phyloP scores from a whole-genome alignment of 1,139 yeast species.

The Taphrina flavorubra region DNA sequence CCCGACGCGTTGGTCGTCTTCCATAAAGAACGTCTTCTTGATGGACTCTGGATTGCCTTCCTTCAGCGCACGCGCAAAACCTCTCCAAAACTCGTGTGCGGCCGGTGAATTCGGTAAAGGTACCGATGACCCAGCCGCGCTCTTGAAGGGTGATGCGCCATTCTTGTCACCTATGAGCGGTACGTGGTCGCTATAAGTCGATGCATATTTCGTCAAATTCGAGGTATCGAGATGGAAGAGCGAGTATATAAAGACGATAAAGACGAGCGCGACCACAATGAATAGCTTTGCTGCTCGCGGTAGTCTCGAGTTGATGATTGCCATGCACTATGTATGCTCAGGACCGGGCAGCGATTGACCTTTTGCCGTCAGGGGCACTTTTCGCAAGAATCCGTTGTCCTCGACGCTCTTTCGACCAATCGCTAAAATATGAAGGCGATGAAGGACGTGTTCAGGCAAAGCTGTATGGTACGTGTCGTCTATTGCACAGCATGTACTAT shows the following conservation, averaged over 20 bases:
- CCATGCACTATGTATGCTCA: not conserved
- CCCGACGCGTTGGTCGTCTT: constrained; percentile 1
- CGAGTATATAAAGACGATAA: not conserved
- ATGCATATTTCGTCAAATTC: not conserved
- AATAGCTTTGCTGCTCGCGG: constrained; percentile 12
- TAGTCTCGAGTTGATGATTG: constrained; percentile 20
- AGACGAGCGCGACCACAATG: not conserved
- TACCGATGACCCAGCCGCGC: not conserved
- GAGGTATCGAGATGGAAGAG: constrained; percentile 1
- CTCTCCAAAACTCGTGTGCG: constrained; percentile 15
- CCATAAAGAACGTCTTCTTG: not conserved
- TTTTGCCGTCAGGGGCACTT: too few relatives aligned
- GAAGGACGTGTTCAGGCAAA: too few relatives aligned
- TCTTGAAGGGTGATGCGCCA: not conserved
- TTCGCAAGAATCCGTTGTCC: too few relatives aligned
- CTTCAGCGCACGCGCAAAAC: not conserved
- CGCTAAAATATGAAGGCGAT: too few relatives aligned
- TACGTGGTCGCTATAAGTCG: not conserved
- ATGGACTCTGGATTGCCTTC: constrained; percentile 2
- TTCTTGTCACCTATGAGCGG: not conserved
- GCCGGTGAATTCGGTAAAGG: constrained; percentile 6
- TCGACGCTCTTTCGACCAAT: too few relatives aligned
- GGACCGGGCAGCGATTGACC: not conserved
- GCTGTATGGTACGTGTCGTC: too few relatives aligned
- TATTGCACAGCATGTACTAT: too few relatives aligned